Conservation (phyloP, 495 filamentous ascomycete species). For the Cairneyella variabilis region DNA sequence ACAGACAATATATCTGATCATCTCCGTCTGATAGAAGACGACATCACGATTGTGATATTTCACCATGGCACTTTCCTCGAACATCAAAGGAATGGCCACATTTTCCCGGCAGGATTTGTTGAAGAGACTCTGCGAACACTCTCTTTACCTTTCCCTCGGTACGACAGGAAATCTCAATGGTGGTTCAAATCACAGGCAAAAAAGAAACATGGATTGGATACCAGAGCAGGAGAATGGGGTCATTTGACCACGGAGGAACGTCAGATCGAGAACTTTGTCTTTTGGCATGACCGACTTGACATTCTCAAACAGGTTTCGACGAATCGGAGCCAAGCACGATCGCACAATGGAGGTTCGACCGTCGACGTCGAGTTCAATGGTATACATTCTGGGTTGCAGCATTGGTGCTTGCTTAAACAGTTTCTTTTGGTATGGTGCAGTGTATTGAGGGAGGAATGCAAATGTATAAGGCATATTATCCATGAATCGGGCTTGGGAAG, state of each 20-base stretch:
- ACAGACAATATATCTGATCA: conserved; percentile 44
- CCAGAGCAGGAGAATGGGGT: conserved; percentile 17
- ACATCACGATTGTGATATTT: conserved; percentile 37
- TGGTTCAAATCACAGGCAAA: conserved; percentile 11
- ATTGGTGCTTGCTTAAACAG: conserved; percentile 38
- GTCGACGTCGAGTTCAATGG: conserved; percentile 46
- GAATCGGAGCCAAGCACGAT: conserved; percentile 40
- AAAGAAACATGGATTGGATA: conserved; percentile 25
- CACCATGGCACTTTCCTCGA: conserved; percentile 38
- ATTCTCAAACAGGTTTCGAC: conserved; percentile 51
- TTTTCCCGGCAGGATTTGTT: conserved; percentile 33
- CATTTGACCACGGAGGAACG: conserved; percentile 32
- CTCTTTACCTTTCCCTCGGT: conserved; percentile 39
- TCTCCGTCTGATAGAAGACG: conserved; percentile 36
- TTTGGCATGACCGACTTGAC: conserved; percentile 47
- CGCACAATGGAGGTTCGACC: conserved; percentile 47
- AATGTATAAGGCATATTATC: not conserved
- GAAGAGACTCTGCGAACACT: conserved; percentile 44
- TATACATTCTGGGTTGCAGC: conserved; percentile 53
- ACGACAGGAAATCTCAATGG: conserved; percentile 15
- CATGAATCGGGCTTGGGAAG: no score
- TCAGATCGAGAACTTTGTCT: conserved; percentile 41
- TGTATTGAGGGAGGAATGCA: conserved; percentile 34
- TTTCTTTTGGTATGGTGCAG: conserved; percentile 50
- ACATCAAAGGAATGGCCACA: conserved; percentile 16